These are phyloP conservation scores for Gypsophila paniculata DNA, from an alignment of 179 eudicot species.

Conservation along the genomic window DNA sequence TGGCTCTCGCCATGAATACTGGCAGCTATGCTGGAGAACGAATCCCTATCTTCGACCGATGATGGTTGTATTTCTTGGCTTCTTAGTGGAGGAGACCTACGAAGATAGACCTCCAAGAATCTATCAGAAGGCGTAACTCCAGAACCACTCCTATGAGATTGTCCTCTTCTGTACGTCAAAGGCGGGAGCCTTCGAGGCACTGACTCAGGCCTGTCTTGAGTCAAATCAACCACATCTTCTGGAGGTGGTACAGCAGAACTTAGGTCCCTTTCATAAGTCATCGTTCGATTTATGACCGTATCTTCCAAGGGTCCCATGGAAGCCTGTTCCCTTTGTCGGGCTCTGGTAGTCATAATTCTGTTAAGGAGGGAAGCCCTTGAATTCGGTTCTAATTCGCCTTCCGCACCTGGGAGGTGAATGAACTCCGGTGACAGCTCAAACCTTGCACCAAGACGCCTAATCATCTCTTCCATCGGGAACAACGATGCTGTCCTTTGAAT, in stretches of 20 bases:
- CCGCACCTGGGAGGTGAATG: slow-evolving; percentile 39
- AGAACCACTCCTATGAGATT: slow-evolving; percentile 36
- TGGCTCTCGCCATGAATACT: slow-evolving; percentile 80
- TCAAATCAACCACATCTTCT: slow-evolving; percentile 46
- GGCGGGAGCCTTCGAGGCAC: slow-evolving; percentile 46
- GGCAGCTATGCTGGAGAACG: slow-evolving; percentile 87
- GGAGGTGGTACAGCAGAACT: slow-evolving; percentile 28
- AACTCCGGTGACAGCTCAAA: slow-evolving; percentile 61
- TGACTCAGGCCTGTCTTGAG: slow-evolving; percentile 43
- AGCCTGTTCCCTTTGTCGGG: slow-evolving; percentile 21
- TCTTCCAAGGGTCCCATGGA: neutral
- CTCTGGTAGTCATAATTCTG: slow-evolving; percentile 59
- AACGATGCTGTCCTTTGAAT: slow-evolving; percentile 61
- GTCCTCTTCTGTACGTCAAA: slow-evolving; percentile 50
- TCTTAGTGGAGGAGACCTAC: slow-evolving; percentile 40
- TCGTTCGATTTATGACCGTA: slow-evolving; percentile 44
- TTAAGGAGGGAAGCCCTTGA: slow-evolving; percentile 53
- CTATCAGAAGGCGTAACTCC: slow-evolving; percentile 41
- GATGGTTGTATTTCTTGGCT: slow-evolving; percentile 49
- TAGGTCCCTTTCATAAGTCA: slow-evolving; percentile 28
- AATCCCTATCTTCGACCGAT: slow-evolving; percentile 70
- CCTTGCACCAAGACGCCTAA: slow-evolving; percentile 73
- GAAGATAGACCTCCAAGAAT: slow-evolving; percentile 42
- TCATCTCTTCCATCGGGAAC: slow-evolving; percentile 87
- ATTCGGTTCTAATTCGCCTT: slow-evolving; percentile 34